These are phyloP conservation scores for Mucor mucedo DNA, from an alignment of 371 early-diverging fungal genomes.

Conservation along the genomic window DNA sequence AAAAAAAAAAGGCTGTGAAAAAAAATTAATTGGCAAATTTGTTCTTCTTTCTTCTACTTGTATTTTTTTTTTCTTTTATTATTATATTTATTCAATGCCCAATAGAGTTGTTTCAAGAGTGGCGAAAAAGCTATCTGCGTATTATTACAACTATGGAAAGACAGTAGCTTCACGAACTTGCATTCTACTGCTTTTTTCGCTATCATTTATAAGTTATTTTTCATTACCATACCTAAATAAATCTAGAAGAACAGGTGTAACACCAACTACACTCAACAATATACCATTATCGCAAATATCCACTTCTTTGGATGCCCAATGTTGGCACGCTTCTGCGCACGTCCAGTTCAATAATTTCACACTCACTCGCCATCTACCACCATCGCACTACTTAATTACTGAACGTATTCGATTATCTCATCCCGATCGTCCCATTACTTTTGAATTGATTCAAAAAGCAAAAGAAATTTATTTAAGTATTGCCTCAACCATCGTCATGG, in stretches of 20 bases:
- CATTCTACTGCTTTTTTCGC: conserved; percentile 29
- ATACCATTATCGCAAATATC: conserved; percentile 27
- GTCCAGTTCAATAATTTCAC: conserved; percentile 32
- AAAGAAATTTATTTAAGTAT: conserved; percentile 28
- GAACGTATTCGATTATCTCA: conserved; percentile 43
- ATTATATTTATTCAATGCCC: conserved; percentile 21
- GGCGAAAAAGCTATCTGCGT: conserved; percentile 22
- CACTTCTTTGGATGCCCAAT: conserved; percentile 32
- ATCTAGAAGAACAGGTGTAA: conserved; percentile 4
- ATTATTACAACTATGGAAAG: conserved; percentile 34
- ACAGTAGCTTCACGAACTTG: conserved; percentile 24
- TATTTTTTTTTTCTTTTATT: background rate
- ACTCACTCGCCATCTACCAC: conserved; percentile 9
- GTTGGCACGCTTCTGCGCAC: conserved; percentile 46
- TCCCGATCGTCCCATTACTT: conserved; percentile 28
- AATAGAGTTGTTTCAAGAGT: conserved; percentile 17
- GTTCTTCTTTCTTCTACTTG: conserved; percentile 3
- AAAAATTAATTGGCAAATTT: background rate
- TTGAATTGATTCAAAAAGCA: conserved; percentile 31
- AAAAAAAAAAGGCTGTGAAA: too few relatives aligned
- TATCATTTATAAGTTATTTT: conserved; percentile 33
- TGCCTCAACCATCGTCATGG: conserved; percentile 23
- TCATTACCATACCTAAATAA: conserved; percentile 27
- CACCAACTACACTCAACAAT: conserved; percentile 19
- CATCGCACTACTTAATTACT: conserved; percentile 26